Evolutionary conservation across 129 eudicot species (phyloP).

Genomic region (Centrapalus pauciflorus): DNA sequence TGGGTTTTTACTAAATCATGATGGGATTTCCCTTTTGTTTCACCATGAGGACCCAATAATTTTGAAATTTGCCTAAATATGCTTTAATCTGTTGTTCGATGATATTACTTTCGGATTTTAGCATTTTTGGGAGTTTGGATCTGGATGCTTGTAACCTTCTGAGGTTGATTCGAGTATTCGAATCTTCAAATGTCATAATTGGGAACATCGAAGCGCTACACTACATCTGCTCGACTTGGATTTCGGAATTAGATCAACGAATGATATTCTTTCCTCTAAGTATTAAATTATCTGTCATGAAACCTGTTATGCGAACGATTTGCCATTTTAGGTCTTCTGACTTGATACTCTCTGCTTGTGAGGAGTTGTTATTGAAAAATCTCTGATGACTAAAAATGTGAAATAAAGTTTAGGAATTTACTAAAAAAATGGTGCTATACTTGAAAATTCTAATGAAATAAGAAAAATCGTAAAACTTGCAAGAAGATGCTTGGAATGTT

Average conservation of each 20-base stretch:
- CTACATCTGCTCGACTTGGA: background rate
- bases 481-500: background rate
- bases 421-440: too few species aligned
- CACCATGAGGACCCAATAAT: background rate
- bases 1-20: slow-evolving; percentile 1
- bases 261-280: background rate
- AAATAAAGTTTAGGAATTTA: too few species aligned
- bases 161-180: background rate
- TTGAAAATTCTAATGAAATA: background rate
- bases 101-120: background rate
- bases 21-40: background rate
- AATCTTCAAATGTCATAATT: background rate
- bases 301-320: too few species aligned
- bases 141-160: background rate
- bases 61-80: background rate
- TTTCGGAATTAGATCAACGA: background rate
- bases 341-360: background rate
- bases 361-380: background rate
- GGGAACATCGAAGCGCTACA: background rate
- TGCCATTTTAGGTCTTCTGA: background rate
- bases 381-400: background rate
- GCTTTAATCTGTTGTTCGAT: background rate
- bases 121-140: slow-evolving; percentile 2
- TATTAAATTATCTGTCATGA: background rate
- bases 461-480: background rate